Conservation (phyloP, 2,329 filamentous ascomycete genomes). For the Dothistroma septosporum region DNA sequence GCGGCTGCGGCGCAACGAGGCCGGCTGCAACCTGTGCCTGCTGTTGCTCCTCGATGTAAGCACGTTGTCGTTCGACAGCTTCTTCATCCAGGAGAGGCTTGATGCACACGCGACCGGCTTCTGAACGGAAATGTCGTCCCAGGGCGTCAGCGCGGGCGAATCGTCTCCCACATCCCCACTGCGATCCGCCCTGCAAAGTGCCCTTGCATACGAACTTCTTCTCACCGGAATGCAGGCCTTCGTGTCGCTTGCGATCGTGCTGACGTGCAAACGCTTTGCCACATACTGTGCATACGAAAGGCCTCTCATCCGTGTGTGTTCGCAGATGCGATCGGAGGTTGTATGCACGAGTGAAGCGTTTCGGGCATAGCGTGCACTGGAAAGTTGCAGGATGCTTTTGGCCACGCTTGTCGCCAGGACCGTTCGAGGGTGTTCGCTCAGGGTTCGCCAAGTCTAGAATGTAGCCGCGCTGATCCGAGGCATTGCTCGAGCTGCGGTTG, state of each 20-base stretch:
- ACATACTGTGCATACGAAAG: slow-evolving; percentile 95
- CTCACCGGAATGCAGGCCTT: slow-evolving; percentile 91
- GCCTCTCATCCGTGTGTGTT: slow-evolving; percentile 94
- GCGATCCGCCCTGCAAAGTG: slow-evolving; percentile 72
- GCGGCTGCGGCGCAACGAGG: slow-evolving; percentile 32
- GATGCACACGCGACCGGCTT: slow-evolving; percentile 93
- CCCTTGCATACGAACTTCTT: slow-evolving; percentile 98
- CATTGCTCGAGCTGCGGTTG: slow-evolving; percentile 49
- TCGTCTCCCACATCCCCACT: slow-evolving; percentile 88
- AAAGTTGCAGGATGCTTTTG: slow-evolving; percentile 98
- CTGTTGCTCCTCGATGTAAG: slow-evolving; percentile 58
- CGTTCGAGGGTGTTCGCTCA: slow-evolving; percentile 66
- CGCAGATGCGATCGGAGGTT: slow-evolving; percentile 92
- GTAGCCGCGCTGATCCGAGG: slow-evolving; percentile 62
- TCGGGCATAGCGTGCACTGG: slow-evolving; percentile 88
- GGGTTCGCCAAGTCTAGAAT: slow-evolving; percentile 90
- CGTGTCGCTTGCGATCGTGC: slow-evolving; percentile 94
- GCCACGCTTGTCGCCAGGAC: slow-evolving; percentile 66
- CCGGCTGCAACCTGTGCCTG: slow-evolving; percentile 50
- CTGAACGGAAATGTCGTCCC: slow-evolving; percentile 78
- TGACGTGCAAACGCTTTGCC: slow-evolving; percentile 96
- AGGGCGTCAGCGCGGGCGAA: slow-evolving; percentile 95
- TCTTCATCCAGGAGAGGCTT: slow-evolving; percentile 97
- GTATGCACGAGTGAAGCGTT: slow-evolving; percentile 93
- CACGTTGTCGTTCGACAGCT: slow-evolving; percentile 72